Base-by-base conservation (phyloP, 73 alveolate species). In the Paramecium bursaria region DNA sequence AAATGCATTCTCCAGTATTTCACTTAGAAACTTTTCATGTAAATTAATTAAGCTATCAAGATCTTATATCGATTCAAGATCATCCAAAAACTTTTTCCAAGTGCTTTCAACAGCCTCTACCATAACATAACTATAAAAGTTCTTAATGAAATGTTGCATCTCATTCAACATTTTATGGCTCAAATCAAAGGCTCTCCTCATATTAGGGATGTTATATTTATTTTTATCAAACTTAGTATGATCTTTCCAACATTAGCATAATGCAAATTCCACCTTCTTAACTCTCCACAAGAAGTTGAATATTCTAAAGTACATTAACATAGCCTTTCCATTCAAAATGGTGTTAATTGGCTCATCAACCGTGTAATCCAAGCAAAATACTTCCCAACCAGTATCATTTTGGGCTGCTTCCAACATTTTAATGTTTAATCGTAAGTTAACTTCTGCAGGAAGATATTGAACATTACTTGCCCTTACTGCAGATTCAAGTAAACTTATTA, bases 351-450 rank as follows among this genome's bases (percentile, higher is more conserved):
- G 99, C n/a, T 96, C 91, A 51, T 95, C 96, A 10, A 97, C 98
- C 50, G 88, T 90, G 86, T 97, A 97, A 86, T 97, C 99, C 50
- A 97, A 91, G 50, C 96, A 86, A 86, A 97, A 97, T 31, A 97
- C 89, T 77, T 97, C 99, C 99, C 99, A 97, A 0, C 99, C 99
- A 17, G 79, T 87, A 73, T 97, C 99, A 14, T 97, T 97, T 7
- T 95, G 96, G 1, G 95, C 85, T 0, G 96, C 90, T 55, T 94
- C 97, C n/a, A 91, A 73, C 42, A 97, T 88, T 82, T 93, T 95
- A 60, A 97, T 93, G 55, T 91, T 93, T 21, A 97, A 90, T 88
- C 98, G 88, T 61, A 94, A 90, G 35, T 93, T 96, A 21, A 90
- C 87, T 31, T 96, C 98, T 30, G 0, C 25, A 53, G 33, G 10